Base-by-base conservation (phyloP, 1,139 yeast species). In the Debaryomyces udenii region DNA sequence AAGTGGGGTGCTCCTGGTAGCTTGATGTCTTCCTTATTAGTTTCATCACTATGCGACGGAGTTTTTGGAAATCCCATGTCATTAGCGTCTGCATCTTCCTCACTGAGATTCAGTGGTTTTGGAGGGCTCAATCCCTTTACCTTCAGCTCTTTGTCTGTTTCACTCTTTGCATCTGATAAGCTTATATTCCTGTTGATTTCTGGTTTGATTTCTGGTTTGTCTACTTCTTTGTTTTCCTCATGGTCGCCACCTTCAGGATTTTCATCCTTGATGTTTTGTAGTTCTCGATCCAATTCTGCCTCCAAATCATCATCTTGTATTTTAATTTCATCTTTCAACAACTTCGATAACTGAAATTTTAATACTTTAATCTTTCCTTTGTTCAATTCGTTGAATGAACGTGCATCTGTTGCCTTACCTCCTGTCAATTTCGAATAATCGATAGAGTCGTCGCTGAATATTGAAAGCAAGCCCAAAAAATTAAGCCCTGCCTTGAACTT, bases 271-370 rank as follows among this genome's bases (percentile, higher is more conserved):
- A 44, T 30, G 5, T 48, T 39, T 28, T 55, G 54, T 41, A 65
- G 52, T 41, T 68, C 71, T 36, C 48, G 42, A 30, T 61, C 60
- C 36, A 64, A 53, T 32, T 61, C 66, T 6, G 50, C 56, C 32
- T 66, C 72, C 26, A 57, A 55, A 9, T 49, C 51, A 9, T 51
- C 57, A 18, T 56, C 62, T 38, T 59, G 54, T 7, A 55, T 51
- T 3, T 60, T 61, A 3, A 70, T 52, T 41, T 72, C 70, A 37
- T 67, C 70, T 50, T 70, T 70, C n/a, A 71, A 48, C 39, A 73
- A 52, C 44, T 61, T 53, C 11, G 76, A 61, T 50, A 73, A 62
- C 38, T 71, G 73, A 43, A 53, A 68, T 57, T 73, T 73, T 49
- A 70, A 54, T 7, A 62, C 41, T 53, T 71, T 72, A 41, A 59